These are phyloP conservation scores for Candida hungchunana DNA, from an alignment of 805 yeast genomes.

Conservation along the genomic window DNA sequence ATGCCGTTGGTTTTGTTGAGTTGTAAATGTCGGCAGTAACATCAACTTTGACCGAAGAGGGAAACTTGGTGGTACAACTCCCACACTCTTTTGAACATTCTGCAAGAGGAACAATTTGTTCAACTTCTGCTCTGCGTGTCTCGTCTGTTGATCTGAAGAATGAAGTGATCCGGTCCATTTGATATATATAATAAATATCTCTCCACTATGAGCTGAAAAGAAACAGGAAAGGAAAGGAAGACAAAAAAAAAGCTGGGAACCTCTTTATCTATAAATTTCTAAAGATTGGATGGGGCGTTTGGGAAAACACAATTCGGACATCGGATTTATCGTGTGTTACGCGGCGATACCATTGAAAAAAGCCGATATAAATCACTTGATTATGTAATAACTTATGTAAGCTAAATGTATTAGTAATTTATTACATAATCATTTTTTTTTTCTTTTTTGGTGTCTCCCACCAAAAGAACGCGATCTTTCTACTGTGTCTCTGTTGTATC, in stretches of 20 bases:
- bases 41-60: conserved; percentile 42
- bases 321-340: conserved; percentile 8
- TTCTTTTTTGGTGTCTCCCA: too few species aligned
- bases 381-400: too few species aligned
- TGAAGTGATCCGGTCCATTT: conserved; percentile 11
- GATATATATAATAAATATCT: too few species aligned
- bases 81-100: conserved; percentile 51
- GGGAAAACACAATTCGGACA: neutral
- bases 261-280: neutral
- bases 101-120: conserved; percentile 39
- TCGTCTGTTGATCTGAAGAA: conserved; percentile 3
- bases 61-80: conserved; percentile 50
- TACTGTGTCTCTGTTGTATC: too few species aligned
- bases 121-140: conserved; percentile 27
- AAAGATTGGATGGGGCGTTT: neutral
- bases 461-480: too few species aligned
- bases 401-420: too few species aligned
- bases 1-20: conserved; percentile 61
- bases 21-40: conserved; percentile 43
- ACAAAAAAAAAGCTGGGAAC: neutral
- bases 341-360: conserved; percentile 6
- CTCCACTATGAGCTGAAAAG: neutral
- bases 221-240: neutral
- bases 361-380: too few species aligned
- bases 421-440: too few species aligned